Evolutionary conservation across 2,329 filamentous ascomycete genomes (phyloP).

Genomic region (Colletotrichum zoysiae): DNA sequence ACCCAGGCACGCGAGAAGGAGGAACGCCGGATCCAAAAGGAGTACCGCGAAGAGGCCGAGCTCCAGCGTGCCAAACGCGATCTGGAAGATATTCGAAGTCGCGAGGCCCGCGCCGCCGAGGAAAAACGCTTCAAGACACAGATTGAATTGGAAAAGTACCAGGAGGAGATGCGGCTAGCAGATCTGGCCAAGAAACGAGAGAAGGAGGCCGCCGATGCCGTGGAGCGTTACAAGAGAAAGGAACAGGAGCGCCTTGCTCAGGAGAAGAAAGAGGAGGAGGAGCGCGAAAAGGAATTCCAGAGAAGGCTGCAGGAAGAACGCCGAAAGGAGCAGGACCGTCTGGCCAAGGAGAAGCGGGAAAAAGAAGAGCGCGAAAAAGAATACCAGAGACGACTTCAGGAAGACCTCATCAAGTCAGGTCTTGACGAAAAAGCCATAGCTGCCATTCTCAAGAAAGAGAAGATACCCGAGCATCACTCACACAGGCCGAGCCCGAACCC

Average conservation of each 20-base stretch:
- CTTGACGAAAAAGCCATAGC: slow-evolving; percentile 70
- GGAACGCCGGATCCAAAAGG: slow-evolving; percentile 55
- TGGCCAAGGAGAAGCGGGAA: slow-evolving; percentile 60
- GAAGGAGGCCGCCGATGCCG: slow-evolving; percentile 62
- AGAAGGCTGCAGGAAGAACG: slow-evolving; percentile 66
- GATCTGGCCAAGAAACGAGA: slow-evolving; percentile 59
- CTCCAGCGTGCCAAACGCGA: slow-evolving; percentile 63
- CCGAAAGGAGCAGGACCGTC: slow-evolving; percentile 59
- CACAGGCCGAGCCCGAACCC: slow-evolving; percentile 14
- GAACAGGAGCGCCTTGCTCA: slow-evolving; percentile 61
- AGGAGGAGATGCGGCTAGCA: slow-evolving; percentile 59
- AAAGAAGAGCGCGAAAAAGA: slow-evolving; percentile 64
- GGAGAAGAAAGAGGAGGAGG: slow-evolving; percentile 62
- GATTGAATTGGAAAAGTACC: slow-evolving; percentile 62
- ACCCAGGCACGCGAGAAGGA: slow-evolving; percentile 56
- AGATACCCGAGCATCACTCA: slow-evolving; percentile 51
- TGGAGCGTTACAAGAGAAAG: slow-evolving; percentile 64
- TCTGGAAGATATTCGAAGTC: slow-evolving; percentile 60
- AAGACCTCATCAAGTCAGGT: slow-evolving; percentile 69
- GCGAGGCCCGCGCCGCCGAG: slow-evolving; percentile 61
- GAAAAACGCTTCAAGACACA: slow-evolving; percentile 66
- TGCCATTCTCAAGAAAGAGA: slow-evolving; percentile 70
- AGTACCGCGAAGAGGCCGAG: slow-evolving; percentile 61
- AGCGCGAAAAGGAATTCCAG: slow-evolving; percentile 67
- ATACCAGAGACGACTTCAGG: slow-evolving; percentile 67